Evolutionary conservation across 306 rosid genomes (phyloP).

Genomic region (Corylus avellana): DNA sequence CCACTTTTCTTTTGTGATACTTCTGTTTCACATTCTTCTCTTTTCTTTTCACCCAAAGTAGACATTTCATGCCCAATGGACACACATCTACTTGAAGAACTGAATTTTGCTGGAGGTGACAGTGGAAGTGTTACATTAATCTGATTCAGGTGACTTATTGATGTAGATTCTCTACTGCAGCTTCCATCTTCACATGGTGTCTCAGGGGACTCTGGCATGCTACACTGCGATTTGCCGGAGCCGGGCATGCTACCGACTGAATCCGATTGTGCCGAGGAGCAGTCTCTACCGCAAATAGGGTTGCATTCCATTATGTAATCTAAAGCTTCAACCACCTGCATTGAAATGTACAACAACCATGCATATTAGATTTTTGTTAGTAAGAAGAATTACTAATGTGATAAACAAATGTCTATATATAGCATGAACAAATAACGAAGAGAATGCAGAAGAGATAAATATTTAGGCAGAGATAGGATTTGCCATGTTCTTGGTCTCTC

Average conservation of each 20-base stretch:
- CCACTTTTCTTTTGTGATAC: neutral
- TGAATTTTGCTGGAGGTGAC: conserved; percentile 46
- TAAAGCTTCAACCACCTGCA: conserved; percentile 61
- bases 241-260: conserved; percentile 37
- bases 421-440: neutral
- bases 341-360: neutral
- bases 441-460: neutral
- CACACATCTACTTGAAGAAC: conserved; percentile 29
- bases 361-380: neutral
- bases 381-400: neutral
- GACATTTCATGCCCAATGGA: conserved; percentile 18
- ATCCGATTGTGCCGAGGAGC: conserved; percentile 51
- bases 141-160: neutral
- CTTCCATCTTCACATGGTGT: conserved; percentile 23
- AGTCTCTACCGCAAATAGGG: conserved; percentile 33
- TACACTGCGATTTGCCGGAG: conserved; percentile 29
- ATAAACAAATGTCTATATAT: neutral
- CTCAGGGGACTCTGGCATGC: conserved; percentile 19
- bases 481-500: neutral
- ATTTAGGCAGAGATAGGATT: neutral
- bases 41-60: conserved; percentile 18
- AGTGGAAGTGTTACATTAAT: conserved; percentile 32
- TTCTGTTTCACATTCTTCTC: conserved; percentile 6
- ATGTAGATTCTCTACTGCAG: conserved; percentile 10
- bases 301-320: conserved; percentile 39